Base-by-base conservation (phyloP, 345 rosid genomes). In the Eucalyptus melliodora region DNA sequence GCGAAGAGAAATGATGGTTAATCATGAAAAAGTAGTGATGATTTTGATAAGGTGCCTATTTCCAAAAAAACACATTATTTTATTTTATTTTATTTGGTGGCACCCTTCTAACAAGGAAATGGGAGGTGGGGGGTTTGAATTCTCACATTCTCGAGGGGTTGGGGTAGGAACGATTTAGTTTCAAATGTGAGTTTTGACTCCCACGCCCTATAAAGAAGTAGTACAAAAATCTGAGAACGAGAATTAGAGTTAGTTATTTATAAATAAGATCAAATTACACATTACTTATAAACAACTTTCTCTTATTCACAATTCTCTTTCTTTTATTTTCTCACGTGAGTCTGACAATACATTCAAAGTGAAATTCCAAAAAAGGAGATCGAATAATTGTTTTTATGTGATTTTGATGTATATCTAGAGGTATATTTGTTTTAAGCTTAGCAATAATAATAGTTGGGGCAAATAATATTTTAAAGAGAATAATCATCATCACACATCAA, bases 161-260 rank as follows among this genome's bases (percentile, higher is more conserved):
- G 1, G 8, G 8, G 3, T 0, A 0, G 8, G 1, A 16, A 50
- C 1, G 7, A 16, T 16, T 50, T 50, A 50, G 53, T 50, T 50
- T 50, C 1, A 50, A 50, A 6, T 16, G 0, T 50, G 3, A 1
- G 3, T 50, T 50, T 50, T 2, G 19, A 50, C 2, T 50, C 3
- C 0, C 4, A 50, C 1, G 0, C 19, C 3, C 0, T 6, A 2
- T 6, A 50, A 16, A 50, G 0, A 50, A 50, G 0, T 6, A 50
- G 1, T 2, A 2, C 8, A 50, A 50, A 50, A 50, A 1, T 50
- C 0, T 50, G 1, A 50, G 7, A 16, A 3, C 0, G 8, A 50
- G 53, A 6, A 3, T 16, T 16, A 6, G 0, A 50, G 19, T 50
- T 31, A 8, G 11, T 16, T 67, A 11, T 31, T 16, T 67, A 31